Percentiles rank a stretch among this genome's conserved stretches.
Evolutionary conservation across 768 basidiomycete species (phyloP).

Genomic region (Sarcodon aspratus): DNA sequence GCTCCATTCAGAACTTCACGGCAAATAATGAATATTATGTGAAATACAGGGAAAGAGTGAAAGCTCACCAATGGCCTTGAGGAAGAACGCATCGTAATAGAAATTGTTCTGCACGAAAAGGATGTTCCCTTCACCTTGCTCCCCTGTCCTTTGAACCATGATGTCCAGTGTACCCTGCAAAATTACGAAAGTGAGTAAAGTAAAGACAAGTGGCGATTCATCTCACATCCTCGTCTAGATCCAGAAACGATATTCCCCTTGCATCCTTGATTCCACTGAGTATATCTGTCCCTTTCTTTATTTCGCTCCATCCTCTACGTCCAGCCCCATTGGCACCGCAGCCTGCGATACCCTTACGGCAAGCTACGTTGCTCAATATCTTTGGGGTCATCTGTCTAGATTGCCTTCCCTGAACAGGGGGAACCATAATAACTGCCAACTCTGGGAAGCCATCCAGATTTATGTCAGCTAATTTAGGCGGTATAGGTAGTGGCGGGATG

Average conservation of each 20-base stretch:
- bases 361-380: constrained; percentile 55
- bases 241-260: constrained; percentile 66
- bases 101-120: constrained; percentile 93
- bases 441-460: constrained; percentile 96
- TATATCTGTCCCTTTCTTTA: constrained; percentile 44
- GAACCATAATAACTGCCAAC: constrained; percentile 37
- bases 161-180: constrained; percentile 81
- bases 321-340: constrained; percentile 40
- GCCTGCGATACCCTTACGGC: constrained; percentile 39
- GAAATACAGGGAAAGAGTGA: not conserved
- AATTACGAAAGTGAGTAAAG: not conserved
- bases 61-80: constrained; percentile 81
- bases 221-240: constrained; percentile 92
- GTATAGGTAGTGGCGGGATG: constrained; percentile 58
- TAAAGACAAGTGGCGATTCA: not conserved
- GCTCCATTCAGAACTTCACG: constrained; percentile 81
- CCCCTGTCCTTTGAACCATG: constrained; percentile 77
- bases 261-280: constrained; percentile 70
- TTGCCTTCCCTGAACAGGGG: constrained; percentile 22
- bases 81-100: constrained; percentile 97
- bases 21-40: not conserved
- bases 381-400: constrained; percentile 37
- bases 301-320: constrained; percentile 53
- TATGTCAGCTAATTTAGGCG: constrained; percentile 78
- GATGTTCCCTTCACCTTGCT: constrained; percentile 47